phyloP scores from a whole-genome alignment of 106 monocot genomes.

The Posidonia australis region DNA sequence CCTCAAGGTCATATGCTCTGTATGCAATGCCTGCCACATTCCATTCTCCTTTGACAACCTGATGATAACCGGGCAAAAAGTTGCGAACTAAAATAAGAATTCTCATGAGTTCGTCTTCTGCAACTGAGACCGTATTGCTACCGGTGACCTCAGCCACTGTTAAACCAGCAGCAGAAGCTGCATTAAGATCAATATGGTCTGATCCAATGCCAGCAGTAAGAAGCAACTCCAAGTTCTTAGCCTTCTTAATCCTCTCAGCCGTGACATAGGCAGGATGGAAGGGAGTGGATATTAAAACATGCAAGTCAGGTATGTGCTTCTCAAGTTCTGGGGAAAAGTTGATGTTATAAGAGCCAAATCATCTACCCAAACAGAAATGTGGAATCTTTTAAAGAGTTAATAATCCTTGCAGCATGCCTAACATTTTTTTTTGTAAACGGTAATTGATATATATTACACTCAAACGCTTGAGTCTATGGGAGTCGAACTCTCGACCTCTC shows the following conservation, averaged over 20 bases:
- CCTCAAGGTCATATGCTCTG: conserved; percentile 88
- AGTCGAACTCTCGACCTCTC: too few relatives aligned
- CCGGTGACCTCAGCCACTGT: conserved; percentile 97
- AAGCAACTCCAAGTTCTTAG: conserved; percentile 80
- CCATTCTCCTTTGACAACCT: conserved; percentile 84
- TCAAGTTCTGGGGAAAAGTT: conserved; percentile 54
- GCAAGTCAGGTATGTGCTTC: conserved; percentile 80
- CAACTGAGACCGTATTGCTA: conserved; percentile 89
- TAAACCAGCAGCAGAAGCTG: conserved; percentile 71
- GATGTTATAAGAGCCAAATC: background rate
- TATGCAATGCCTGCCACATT: conserved; percentile 80
- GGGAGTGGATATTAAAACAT: conserved; percentile 91
- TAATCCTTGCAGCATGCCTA: too few relatives aligned
- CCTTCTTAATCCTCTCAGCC: conserved; percentile 76
- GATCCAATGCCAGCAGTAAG: conserved; percentile 98
- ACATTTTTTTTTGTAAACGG: too few relatives aligned
- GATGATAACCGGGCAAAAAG: conserved; percentile 82
- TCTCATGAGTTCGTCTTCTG: conserved; percentile 95
- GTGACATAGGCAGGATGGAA: conserved; percentile 97
- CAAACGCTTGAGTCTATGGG: too few relatives aligned
- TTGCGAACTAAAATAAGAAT: conserved; percentile 81
- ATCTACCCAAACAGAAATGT: background rate
- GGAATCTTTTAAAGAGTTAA: background rate
- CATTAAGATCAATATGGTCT: conserved; percentile 83
- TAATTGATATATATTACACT: too few relatives aligned